Evolutionary conservation across 1,284 basidiomycete species (phyloP), one percentile per base, ranked within the genome.

Genomic region (Ganoderma lingzhi): DNA sequence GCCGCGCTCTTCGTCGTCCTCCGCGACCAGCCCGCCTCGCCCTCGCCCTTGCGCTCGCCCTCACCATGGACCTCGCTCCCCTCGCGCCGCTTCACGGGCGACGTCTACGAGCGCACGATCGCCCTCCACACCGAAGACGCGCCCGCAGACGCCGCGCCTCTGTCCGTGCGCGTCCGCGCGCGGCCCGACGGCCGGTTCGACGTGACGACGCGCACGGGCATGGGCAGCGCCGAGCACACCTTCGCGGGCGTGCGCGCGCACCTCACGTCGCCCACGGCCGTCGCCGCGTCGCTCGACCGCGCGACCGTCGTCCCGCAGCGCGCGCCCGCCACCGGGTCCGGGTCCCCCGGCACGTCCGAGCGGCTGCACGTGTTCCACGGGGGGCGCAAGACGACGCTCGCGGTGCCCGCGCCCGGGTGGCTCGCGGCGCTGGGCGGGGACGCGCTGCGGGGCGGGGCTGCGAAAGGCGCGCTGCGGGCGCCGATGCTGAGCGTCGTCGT

Each of bases 401-500:
- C 87, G 8, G 76, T 92, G 8, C 88, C 90, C 3, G 82, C 90
- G 28, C 93, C 93, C 0, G 83, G 83, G 19, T 94, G 92, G 91
- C 79, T 92, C 37, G 77, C 87, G 55, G 87, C 89, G 2, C 82
- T 93, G 12, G 88, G 87, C 23, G 86, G 85, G 5, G 89, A 90
- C 67, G 80, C 86, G 19, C 77, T 87, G 8, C n/a, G n/a, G n/a
- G 71, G 62, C 9, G 72, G 56, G 65, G 83, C 23, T 23, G 23
- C 83, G 32, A 87, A 87, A 71, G 88, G 90, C 4, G 86, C 86
- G 35, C 74, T 90, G 72, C 86, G 87, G 72, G 91, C 94, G 10
- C 95, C 95, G n/a, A 96, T 96, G 93, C 95, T 94, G 39, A 94
- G 93, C 77, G 85, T 95, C 60, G 91, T 95, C 4, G 95, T 97